These are phyloP conservation scores for Cystofilobasidium capitatum DNA, from an alignment of 768 basidiomycete species.

Conservation along the genomic window DNA sequence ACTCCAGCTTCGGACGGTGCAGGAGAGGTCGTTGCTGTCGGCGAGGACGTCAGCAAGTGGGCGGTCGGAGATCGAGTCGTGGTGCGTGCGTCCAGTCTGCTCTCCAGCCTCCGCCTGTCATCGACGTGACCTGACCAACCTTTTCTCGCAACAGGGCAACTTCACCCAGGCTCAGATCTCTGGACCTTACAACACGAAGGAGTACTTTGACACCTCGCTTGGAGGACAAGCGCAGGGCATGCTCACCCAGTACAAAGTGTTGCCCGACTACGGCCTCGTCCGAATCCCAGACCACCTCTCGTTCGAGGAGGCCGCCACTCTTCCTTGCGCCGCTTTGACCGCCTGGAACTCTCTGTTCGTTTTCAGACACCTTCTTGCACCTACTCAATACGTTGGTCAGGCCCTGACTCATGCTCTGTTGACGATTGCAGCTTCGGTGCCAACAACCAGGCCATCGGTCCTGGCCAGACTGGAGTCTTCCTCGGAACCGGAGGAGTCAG, in stretches of 20 bases:
- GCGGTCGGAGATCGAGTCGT: constrained; percentile 23
- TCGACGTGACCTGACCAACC: neutral
- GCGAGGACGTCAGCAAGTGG: constrained; percentile 17
- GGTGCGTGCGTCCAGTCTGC: neutral
- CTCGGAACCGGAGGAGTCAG: constrained; percentile 34
- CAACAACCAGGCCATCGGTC: neutral
- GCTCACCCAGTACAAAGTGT: constrained; percentile 48
- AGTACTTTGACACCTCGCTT: constrained; percentile 4
- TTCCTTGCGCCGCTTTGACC: constrained; percentile 56
- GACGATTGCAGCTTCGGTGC: neutral
- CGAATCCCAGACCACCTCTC: constrained; percentile 43
- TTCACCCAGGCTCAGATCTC: constrained; percentile 19
- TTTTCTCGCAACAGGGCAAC: constrained; percentile 7
- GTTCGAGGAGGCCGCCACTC: constrained; percentile 56
- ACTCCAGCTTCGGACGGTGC: constrained; percentile 20
- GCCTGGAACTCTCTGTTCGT: constrained; percentile 52
- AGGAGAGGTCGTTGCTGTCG: constrained; percentile 22
- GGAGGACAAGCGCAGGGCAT: constrained; percentile 35
- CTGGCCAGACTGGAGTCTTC: constrained; percentile 25
- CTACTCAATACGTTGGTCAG: neutral
- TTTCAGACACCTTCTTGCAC: constrained; percentile 40
- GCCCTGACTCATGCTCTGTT: neutral
- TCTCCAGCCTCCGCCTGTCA: neutral
- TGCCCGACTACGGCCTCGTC: constrained; percentile 38
- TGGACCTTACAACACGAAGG: constrained; percentile 4